phyloP scores from a whole-genome alignment of 441 rosid genomes.

The Populus hybrid region DNA sequence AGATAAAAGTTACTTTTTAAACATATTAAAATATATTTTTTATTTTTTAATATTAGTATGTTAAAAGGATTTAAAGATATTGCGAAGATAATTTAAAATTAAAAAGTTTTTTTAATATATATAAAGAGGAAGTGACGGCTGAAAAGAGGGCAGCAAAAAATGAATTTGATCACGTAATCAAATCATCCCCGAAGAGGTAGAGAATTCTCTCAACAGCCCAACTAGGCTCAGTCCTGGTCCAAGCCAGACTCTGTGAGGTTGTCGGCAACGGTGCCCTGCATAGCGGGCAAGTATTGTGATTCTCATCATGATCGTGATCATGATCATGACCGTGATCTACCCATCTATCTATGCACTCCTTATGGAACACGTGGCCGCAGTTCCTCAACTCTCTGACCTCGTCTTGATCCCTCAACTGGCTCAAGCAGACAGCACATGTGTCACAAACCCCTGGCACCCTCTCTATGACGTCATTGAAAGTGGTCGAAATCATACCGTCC shows the following conservation, averaged over 20 bases:
- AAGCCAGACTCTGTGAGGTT: slow-evolving; percentile 27
- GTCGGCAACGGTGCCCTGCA: slow-evolving; percentile 77
- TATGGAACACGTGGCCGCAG: slow-evolving; percentile 85
- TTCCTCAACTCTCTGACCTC: slow-evolving; percentile 74
- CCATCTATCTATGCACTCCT: slow-evolving; percentile 85
- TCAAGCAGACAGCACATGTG: slow-evolving; percentile 76
- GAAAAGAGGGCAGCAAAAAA: neutral
- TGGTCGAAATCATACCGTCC: slow-evolving; percentile 49
- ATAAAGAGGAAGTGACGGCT: too few species aligned
- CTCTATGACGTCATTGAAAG: slow-evolving; percentile 49
- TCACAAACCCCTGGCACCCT: slow-evolving; percentile 39
- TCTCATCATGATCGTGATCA: too few species aligned
- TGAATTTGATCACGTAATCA: slow-evolving; percentile 27
- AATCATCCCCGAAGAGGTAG: slow-evolving; percentile 81
- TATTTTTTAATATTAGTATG: too few species aligned
- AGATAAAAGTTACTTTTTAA: too few species aligned
- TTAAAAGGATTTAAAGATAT: too few species aligned
- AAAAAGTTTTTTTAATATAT: too few species aligned
- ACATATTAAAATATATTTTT: too few species aligned
- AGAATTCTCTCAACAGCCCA: slow-evolving; percentile 85
- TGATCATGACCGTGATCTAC: slow-evolving; percentile 48
- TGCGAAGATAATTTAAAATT: too few species aligned
- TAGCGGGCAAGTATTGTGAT: slow-evolving; percentile 42
- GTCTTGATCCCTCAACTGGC: slow-evolving; percentile 40
- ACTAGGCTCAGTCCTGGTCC: slow-evolving; percentile 56